A percentile compares a stretch with the other conserved stretches of the same genome.
Conservation (phyloP, 495 filamentous ascomycete species). For the Penicillium turbatum region DNA sequence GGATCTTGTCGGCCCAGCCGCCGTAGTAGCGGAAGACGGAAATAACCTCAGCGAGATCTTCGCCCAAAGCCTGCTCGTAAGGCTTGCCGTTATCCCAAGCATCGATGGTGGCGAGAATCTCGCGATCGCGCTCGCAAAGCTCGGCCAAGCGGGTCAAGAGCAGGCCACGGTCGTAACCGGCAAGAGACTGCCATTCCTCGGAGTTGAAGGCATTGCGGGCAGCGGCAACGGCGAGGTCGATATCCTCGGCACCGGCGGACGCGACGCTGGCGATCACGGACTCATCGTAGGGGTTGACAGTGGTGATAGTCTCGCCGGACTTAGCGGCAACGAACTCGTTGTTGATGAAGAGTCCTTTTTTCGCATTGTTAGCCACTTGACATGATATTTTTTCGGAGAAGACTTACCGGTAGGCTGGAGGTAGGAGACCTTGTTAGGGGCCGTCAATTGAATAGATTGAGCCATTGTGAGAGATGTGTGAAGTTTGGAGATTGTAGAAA, state of each 20-base stretch:
- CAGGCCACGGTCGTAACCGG: slow-evolving; percentile 61
- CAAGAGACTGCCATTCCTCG: slow-evolving; percentile 66
- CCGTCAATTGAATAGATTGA: background rate
- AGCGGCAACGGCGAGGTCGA: slow-evolving; percentile 70
- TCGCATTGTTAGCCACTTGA: background rate
- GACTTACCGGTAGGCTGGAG: background rate
- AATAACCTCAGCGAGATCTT: slow-evolving; percentile 62
- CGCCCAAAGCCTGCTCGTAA: slow-evolving; percentile 57
- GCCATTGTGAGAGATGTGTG: background rate
- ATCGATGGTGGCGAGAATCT: slow-evolving; percentile 74
- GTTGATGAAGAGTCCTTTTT: slow-evolving; percentile 4
- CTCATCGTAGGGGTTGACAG: background rate
- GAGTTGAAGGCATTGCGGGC: slow-evolving; percentile 71
- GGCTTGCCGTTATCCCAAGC: slow-evolving; percentile 84
- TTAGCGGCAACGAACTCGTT: background rate
- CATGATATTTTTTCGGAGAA: no score
- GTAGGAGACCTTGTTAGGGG: background rate
- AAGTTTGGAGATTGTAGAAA: background rate
- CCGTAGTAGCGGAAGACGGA: slow-evolving; percentile 66
- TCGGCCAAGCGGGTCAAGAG: slow-evolving; percentile 66
- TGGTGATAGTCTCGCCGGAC: background rate
- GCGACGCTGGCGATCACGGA: slow-evolving; percentile 62
- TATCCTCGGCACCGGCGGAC: slow-evolving; percentile 67
- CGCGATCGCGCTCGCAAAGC: slow-evolving; percentile 58
- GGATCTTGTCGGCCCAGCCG: slow-evolving; percentile 72